Base-by-base conservation (phyloP, 2,329 filamentous ascomycete genomes). In the Talaromyces sp. region DNA sequence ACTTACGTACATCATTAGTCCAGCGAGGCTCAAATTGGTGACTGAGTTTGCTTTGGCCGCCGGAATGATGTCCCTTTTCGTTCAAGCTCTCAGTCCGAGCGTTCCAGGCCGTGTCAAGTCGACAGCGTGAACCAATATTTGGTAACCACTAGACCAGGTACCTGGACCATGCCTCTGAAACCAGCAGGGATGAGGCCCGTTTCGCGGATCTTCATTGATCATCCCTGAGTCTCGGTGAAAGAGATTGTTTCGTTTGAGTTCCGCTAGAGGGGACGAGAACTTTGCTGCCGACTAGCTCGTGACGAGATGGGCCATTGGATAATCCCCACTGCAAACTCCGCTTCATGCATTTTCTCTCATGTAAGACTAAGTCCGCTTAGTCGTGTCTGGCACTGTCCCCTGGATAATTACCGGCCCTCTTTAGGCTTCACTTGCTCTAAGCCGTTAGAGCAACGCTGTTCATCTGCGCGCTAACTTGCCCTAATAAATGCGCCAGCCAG, bases 61-160 rank as follows among this genome's bases (percentile, higher is more conserved):
- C 52, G 52, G 52, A 15, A 56, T 4, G 39, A 25, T 56, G 19
- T 56, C 52, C 52, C n/a, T 39, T 56, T 56, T 56, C n/a, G 52
- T 17, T 37, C 52, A 15, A 15, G 52, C n/a, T 56, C n/a, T 22
- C 52, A 56, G 52, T 56, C 52, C 39, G 52, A 56, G 33, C 52
- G 52, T 52, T 33, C 15, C 25, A 52, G 49, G 49, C 31, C 33
- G 4, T 39, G 33, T 37, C 31, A 56, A 37, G 31, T n/a, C 77
- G 37, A 3, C n/a, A 56, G n/a, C 31, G 7, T 8, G 50, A 37
- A 22, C 31, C 50, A 56, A 35, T 54, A 8, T n/a, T 54, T 50
- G 22, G 3, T 17, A 8, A 25, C 27, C 4, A 13, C 47, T 52
- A 33, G 49, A n/a, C 13, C 8, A 9, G 31, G 50, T 54, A 35